Base-by-base conservation (phyloP, 2,329 filamentous ascomycete species). In the Albophoma yamanashiensis region DNA sequence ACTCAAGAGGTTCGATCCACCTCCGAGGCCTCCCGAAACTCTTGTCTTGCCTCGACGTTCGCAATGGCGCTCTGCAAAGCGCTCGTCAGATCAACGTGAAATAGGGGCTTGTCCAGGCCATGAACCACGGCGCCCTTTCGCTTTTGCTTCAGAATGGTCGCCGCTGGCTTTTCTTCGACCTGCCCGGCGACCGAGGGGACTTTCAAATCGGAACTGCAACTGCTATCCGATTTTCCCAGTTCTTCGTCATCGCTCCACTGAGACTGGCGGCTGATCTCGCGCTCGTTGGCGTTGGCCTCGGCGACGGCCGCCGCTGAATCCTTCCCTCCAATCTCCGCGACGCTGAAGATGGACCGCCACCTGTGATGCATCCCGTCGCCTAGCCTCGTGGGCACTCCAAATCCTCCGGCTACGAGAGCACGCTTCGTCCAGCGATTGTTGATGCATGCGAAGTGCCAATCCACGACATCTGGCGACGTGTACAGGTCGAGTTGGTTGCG, bases 381-480 rank as follows among this genome's bases (percentile, higher is more conserved):
- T 8, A 71, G 72, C 17, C 78, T 78, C 0, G 85, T 84, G 2
- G 91, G 92, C 70, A 89, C 92, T 1, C 93, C 93, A 69, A 97
- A 97, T 15, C 93, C 93, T 31, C 89, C 93, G 2, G 89, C 85
- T 4, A 88, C 88, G 52, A 97, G 85, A 5, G 91, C 92, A 39
- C 92, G 89, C 78, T 96, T 96, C 31, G 92, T 93, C 93, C 93
- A 97, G 56, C 69, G 65, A 78, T 94, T 97, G 76, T 88, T 92
- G 76, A 97, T 89, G 74, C 87, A 89, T n/a, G 92, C 91, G 64
- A 97, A 88, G 74, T 97, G 94, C 92, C 93, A 97, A 71, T 97
- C 91, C 5, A 97, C 92, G 2, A 82, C 79, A 25, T 92, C 86
- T 0, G 93, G 93, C 0, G 88, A 74, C 0, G 91, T 84, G 70